Conservation (phyloP, 768 basidiomycete species). For the Pluteus cervinus region DNA sequence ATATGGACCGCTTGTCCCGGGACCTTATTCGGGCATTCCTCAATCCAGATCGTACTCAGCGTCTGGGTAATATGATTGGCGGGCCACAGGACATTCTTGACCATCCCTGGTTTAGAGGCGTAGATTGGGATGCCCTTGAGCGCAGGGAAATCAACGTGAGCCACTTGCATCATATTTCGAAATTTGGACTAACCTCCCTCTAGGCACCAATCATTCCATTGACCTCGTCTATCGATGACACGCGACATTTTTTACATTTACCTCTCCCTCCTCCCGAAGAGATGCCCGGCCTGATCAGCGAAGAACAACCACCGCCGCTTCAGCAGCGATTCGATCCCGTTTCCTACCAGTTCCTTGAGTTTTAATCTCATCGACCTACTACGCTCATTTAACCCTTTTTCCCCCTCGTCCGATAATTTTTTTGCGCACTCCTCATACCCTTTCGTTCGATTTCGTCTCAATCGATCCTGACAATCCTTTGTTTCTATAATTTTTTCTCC, state of each 20-base stretch:
- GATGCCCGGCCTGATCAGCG: conserved; percentile 69
- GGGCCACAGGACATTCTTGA: conserved; percentile 88
- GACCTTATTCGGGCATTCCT: conserved; percentile 86
- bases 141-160: conserved; percentile 79
- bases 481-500: conserved; percentile 1
- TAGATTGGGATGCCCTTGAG: conserved; percentile 87
- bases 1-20: conserved; percentile 84
- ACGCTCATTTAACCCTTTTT: conserved; percentile 13
- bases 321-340: conserved; percentile 63
- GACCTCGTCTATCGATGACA: conserved; percentile 75
- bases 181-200: conserved; percentile 8
- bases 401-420: conserved; percentile 5
- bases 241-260: conserved; percentile 78
- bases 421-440: conserved; percentile 2
- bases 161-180: conserved; percentile 9
- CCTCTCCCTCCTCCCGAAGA: conserved; percentile 73
- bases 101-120: conserved; percentile 94
- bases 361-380: conserved; percentile 34
- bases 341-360: conserved; percentile 71
- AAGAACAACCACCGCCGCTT: conserved; percentile 52
- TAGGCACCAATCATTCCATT: conserved; percentile 87
- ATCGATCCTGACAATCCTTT: conserved; percentile 8
- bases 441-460: conserved; percentile 9
- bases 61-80: conserved; percentile 89
- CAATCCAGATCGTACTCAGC: conserved; percentile 85